phyloP scores from a whole-genome alignment of 2,329 filamentous ascomycete genomes.

The Scedosporium dehoogii region DNA sequence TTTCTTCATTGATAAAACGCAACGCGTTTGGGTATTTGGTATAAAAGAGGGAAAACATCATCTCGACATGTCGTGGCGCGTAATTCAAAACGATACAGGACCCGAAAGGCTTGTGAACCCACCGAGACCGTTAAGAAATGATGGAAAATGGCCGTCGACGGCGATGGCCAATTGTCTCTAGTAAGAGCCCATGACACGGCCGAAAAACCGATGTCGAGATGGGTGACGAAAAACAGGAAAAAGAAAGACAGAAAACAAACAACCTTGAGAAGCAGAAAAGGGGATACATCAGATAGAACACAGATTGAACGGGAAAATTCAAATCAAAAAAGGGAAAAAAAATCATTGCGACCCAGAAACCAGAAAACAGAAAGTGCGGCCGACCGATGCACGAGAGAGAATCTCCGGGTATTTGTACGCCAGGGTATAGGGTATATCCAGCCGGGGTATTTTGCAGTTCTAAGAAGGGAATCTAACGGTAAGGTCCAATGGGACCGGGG shows the following conservation, averaged over 20 bases:
- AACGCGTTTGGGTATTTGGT: not conserved
- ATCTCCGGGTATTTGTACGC: slow-evolving; percentile 46
- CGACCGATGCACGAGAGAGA: slow-evolving; percentile 36
- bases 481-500: slow-evolving; percentile 84
- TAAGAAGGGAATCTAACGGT: slow-evolving; percentile 55
- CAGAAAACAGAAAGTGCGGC: slow-evolving; percentile 19
- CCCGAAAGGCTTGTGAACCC: not conserved
- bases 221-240: not conserved
- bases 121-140: not conserved
- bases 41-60: not conserved
- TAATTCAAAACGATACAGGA: not conserved
- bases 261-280: slow-evolving; percentile 8
- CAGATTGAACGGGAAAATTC: slow-evolving; percentile 6
- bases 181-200: not conserved
- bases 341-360: slow-evolving; percentile 8
- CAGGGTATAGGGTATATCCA: slow-evolving; percentile 62
- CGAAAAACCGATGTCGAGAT: not conserved
- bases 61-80: slow-evolving; percentile 2
- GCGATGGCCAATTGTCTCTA: not conserved
- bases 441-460: slow-evolving; percentile 46
- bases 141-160: not conserved
- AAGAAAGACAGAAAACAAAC: slow-evolving; percentile 8
- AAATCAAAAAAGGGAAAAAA: slow-evolving; percentile 7
- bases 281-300: slow-evolving; percentile 9
- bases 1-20: not conserved